phyloP scores from a whole-genome alignment of 78 protist genomes.

The Dictyostelium capitatum region DNA sequence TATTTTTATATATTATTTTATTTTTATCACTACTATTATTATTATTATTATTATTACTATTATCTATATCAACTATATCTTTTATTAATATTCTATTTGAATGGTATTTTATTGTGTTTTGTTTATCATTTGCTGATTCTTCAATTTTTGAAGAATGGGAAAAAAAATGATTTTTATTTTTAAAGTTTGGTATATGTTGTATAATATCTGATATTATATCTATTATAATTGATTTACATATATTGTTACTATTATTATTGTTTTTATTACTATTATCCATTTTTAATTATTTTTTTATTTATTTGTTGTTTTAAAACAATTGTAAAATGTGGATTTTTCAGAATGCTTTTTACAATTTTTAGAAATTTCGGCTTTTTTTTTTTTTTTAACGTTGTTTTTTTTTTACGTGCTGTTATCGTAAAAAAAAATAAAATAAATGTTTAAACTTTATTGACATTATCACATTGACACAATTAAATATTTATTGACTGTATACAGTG shows the following conservation, averaged over 20 bases:
- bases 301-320: too few species aligned
- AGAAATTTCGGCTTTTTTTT: too few species aligned
- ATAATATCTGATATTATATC: background rate
- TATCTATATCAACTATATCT: background rate
- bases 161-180: slow-evolving; percentile 9
- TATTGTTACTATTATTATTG: too few species aligned
- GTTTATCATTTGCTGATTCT: too few species aligned
- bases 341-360: too few species aligned
- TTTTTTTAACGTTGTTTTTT: too few species aligned
- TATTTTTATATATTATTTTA: background rate
- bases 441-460: too few species aligned
- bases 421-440: too few species aligned
- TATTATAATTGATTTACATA: background rate
- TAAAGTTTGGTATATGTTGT: background rate
- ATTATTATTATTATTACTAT: background rate
- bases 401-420: background rate
- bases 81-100: slow-evolving; percentile 30
- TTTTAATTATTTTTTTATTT: too few species aligned
- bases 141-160: background rate
- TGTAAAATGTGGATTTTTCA: background rate
- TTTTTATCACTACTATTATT: too few species aligned
- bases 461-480: too few species aligned
- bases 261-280: background rate
- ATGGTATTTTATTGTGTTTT: background rate
- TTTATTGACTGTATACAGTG: too few species aligned